Conservation (phyloP, 2,329 filamentous ascomycete species). For the Verticillium isaacii region DNA sequence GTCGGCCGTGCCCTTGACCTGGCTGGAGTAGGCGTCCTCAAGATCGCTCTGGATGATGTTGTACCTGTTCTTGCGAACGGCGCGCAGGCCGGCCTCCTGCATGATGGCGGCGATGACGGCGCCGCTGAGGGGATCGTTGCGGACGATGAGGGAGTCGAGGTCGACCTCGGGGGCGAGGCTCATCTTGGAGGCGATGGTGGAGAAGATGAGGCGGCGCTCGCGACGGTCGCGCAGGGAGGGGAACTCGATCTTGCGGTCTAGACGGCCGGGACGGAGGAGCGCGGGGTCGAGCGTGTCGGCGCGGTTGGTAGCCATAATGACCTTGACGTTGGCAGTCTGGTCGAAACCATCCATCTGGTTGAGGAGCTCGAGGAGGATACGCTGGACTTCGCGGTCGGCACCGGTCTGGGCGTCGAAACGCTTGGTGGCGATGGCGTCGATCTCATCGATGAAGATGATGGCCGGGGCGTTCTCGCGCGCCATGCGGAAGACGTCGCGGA, state of each 20-base stretch:
- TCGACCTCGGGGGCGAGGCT: conserved; percentile 94
- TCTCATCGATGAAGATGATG: conserved; percentile 99
- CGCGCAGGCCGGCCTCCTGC: conserved; percentile 94
- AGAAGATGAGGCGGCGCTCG: conserved; percentile 94
- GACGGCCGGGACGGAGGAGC: conserved; percentile 85
- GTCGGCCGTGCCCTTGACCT: conserved; percentile 75
- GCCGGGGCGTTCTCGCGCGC: conserved; percentile 95
- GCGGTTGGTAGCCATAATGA: conserved; percentile 99
- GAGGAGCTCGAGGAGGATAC: conserved; percentile 92
- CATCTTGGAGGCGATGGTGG: conserved; percentile 97
- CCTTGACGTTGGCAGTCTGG: conserved; percentile 97
- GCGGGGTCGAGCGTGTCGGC: conserved; percentile 96
- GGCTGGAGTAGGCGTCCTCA: conserved; percentile 93
- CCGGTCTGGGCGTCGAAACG: conserved; percentile 98
- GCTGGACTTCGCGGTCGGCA: conserved; percentile 95
- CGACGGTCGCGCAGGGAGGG: conserved; percentile 90
- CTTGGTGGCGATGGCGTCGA: conserved; percentile 98
- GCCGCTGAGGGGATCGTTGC: conserved; percentile 92
- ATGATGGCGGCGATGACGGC: conserved; percentile 98
- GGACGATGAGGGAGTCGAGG: conserved; percentile 89
- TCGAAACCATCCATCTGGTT: conserved; percentile 99
- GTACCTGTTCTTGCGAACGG: conserved; percentile 95
- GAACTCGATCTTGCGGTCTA: conserved; percentile 98
- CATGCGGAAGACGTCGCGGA: conserved; percentile 98
- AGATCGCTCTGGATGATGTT: conserved; percentile 98